These are phyloP conservation scores for Niebla homalea DNA, from an alignment of 495 filamentous ascomycete genomes.

Conservation along the genomic window DNA sequence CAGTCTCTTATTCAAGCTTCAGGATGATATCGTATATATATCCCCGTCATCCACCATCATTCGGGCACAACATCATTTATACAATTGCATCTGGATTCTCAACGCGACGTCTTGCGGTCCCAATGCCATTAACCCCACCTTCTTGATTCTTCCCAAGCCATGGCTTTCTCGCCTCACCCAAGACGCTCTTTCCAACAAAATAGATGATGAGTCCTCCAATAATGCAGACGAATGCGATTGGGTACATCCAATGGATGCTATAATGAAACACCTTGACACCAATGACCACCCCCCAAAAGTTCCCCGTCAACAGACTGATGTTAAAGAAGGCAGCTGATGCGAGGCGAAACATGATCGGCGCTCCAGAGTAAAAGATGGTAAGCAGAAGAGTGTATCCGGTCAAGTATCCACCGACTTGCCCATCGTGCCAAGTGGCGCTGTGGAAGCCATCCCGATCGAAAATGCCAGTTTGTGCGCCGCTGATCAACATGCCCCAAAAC, in stretches of 20 bases:
- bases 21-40: too few relatives aligned
- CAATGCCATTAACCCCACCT: constrained; percentile 63
- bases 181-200: constrained; percentile 57
- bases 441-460: constrained; percentile 70
- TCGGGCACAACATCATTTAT: background rate
- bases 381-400: constrained; percentile 77
- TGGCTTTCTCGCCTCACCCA: constrained; percentile 89
- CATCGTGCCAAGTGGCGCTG: constrained; percentile 51
- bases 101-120: constrained; percentile 75
- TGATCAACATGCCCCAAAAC: constrained; percentile 82
- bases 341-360: constrained; percentile 77
- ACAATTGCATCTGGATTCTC: constrained; percentile 26
- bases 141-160: constrained; percentile 86
- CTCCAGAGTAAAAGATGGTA: constrained; percentile 72
- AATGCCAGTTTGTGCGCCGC: constrained; percentile 76
- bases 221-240: constrained; percentile 86
- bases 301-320: constrained; percentile 82
- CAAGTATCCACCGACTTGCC: constrained; percentile 62
- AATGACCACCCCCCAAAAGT: constrained; percentile 94
- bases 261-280: constrained; percentile 76
- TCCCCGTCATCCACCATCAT: too few relatives aligned
- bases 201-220: constrained; percentile 72
- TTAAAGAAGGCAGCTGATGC: constrained; percentile 91
- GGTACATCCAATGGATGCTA: constrained; percentile 78
- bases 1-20: too few relatives aligned